phyloP scores from a whole-genome alignment of 805 yeast genomes.

The Maudiozyma pseudohumilis region DNA sequence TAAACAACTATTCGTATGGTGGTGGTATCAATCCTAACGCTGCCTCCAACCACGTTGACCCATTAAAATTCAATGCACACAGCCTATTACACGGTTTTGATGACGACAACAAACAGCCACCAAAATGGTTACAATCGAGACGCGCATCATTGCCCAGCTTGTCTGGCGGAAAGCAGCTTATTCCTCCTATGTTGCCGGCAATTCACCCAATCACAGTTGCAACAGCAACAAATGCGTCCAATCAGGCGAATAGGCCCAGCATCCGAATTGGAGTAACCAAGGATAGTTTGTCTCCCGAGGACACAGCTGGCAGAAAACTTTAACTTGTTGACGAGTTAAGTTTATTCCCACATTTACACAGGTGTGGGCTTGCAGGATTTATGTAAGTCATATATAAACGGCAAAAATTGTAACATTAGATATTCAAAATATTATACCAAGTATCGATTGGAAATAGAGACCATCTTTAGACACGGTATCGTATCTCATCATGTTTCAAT shows the following conservation, averaged over 20 bases:
- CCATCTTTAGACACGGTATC: no score
- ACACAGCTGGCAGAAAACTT: no score
- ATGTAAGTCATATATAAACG: no score
- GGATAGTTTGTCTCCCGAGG: background rate
- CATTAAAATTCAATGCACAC: background rate
- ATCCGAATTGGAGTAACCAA: background rate
- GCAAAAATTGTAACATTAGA: no score
- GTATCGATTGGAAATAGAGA: no score
- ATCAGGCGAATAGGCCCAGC: background rate
- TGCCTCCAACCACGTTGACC: background rate
- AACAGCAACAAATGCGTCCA: background rate
- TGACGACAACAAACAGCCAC: background rate
- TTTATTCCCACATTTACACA: no score
- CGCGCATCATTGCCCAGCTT: constrained; percentile 3
- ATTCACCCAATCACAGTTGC: background rate
- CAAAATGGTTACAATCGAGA: background rate
- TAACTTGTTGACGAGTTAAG: no score
- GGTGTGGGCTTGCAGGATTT: no score
- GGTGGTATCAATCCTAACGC: background rate
- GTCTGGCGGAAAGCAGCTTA: background rate
- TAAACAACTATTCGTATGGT: constrained; percentile 3
- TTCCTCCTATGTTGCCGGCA: background rate
- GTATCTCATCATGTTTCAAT: no score
- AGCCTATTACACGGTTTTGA: background rate
- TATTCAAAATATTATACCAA: no score